Conservation (phyloP, 176 grass and related monocot genomes). For the Coix lacrymajobi region DNA sequence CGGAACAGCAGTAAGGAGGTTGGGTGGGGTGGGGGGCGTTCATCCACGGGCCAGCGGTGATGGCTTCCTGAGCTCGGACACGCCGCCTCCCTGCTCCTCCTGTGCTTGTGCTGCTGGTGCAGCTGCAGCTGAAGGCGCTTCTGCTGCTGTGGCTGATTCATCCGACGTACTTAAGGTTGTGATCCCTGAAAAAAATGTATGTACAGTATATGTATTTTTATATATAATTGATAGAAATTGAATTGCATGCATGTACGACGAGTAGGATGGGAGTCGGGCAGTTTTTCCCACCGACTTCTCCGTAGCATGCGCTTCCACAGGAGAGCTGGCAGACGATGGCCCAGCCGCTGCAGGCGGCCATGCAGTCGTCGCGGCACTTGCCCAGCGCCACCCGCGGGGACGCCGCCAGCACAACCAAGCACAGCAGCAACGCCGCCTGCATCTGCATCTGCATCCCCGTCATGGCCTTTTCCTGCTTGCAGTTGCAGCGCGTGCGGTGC, state of each 20-base stretch:
- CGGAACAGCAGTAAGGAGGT: not conserved
- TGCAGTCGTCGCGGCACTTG: slow-evolving; percentile 22
- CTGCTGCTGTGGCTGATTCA: not conserved
- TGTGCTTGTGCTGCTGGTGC: not conserved
- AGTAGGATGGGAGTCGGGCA: too few relatives aligned
- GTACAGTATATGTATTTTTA: not conserved
- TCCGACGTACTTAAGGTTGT: not conserved
- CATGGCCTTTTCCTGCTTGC: too few relatives aligned
- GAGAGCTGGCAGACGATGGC: slow-evolving; percentile 21
- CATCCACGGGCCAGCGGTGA: not conserved
- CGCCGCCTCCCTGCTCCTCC: not conserved
- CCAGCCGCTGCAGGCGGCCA: slow-evolving; percentile 11
- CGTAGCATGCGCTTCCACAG: slow-evolving; percentile 29
- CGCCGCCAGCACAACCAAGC: not conserved
- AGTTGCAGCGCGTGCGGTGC: too few relatives aligned
- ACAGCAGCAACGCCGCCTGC: not conserved
- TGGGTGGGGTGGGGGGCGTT: not conserved
- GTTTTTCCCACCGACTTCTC: not conserved
- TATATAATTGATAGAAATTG: not conserved
- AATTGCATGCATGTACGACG: too few relatives aligned
- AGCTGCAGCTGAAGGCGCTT: not conserved
- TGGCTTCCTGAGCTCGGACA: not conserved
- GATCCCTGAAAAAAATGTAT: not conserved
- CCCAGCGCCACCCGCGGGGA: not conserved
- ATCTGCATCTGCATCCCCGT: not conserved